phyloP scores from a whole-genome alignment of 345 rosid genomes.

The Durio zibethinus region DNA sequence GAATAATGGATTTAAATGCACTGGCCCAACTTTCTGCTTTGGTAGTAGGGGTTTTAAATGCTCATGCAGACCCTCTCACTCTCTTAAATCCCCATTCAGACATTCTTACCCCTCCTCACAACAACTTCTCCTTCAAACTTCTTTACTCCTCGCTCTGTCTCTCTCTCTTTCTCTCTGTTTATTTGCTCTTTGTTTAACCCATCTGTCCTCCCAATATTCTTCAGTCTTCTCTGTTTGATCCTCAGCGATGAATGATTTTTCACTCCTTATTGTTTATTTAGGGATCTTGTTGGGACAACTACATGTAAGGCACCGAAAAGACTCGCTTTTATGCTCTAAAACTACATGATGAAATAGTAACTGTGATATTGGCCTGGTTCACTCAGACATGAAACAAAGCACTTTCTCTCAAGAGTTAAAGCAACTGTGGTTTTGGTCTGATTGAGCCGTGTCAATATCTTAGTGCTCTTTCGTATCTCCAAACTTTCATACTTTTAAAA shows the following conservation, averaged over 20 bases:
- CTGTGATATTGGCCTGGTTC: conserved; percentile 80
- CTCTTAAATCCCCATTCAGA: conserved; percentile 35
- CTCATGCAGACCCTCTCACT: conserved; percentile 37
- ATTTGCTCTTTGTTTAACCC: background rate
- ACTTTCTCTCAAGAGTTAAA: background rate
- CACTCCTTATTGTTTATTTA: background rate
- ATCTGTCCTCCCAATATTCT: background rate
- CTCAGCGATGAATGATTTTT: background rate
- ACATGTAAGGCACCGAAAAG: background rate
- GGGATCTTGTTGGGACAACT: background rate
- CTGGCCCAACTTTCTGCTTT: conserved; percentile 62
- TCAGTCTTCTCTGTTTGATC: background rate
- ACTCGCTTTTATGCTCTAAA: background rate
- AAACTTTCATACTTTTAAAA: background rate
- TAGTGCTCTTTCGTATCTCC: conserved; percentile 41
- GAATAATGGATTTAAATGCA: conserved; percentile 50
- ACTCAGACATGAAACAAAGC: conserved; percentile 38
- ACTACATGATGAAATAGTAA: conserved; percentile 31
- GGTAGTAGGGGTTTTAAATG: conserved; percentile 82
- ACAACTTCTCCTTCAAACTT: background rate
- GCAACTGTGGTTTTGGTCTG: conserved; percentile 24
- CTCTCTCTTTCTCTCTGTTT: background rate
- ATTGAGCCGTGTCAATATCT: conserved; percentile 93
- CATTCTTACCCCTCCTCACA: conserved; percentile 13
- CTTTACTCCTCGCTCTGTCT: no score